Percentiles rank a stretch among this genome's conserved stretches.
These are phyloP conservation scores for Smithsoniella earleae DNA, from an alignment of 163 green algal species.

Conservation along the genomic window DNA sequence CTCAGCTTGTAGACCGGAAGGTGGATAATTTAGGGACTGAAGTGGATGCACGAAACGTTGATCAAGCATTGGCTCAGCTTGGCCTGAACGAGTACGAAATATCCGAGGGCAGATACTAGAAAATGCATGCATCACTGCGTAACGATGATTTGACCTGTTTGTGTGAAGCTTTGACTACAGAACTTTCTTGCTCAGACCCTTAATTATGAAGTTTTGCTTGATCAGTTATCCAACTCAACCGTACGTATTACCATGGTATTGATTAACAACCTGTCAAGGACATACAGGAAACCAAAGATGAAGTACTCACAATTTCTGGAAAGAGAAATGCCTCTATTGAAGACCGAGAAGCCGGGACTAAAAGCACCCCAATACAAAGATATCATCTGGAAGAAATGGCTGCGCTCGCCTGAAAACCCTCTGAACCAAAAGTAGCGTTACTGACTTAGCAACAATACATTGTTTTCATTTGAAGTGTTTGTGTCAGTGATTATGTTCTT, in stretches of 20 bases:
- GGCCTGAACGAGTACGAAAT: not conserved
- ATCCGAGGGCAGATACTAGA: too few species aligned
- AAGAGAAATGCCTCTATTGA: not conserved
- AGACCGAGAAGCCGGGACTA: not conserved
- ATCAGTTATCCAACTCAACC: too few species aligned
- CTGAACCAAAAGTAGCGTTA: slow-evolving; percentile 22
- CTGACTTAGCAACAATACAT: too few species aligned
- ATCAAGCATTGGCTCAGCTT: not conserved
- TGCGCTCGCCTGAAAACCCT: not conserved
- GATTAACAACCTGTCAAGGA: too few species aligned
- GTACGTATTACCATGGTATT: too few species aligned
- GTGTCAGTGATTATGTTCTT: too few species aligned
- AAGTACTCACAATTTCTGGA: slow-evolving; percentile 14
- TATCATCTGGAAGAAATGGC: slow-evolving; percentile 11
- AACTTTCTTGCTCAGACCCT: too few species aligned
- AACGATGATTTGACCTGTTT: too few species aligned
- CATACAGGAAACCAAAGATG: slow-evolving; percentile 11
- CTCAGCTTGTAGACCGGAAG: not conserved
- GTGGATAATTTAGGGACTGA: not conserved
- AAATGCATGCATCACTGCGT: too few species aligned
- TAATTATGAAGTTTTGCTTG: too few species aligned
- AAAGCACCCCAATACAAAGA: slow-evolving; percentile 18
- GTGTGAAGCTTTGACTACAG: too few species aligned
- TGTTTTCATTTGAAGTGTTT: too few species aligned
- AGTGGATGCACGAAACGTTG: not conserved